phyloP scores from a whole-genome alignment of 2,329 filamentous ascomycete species.

The Daldinia sp. region DNA sequence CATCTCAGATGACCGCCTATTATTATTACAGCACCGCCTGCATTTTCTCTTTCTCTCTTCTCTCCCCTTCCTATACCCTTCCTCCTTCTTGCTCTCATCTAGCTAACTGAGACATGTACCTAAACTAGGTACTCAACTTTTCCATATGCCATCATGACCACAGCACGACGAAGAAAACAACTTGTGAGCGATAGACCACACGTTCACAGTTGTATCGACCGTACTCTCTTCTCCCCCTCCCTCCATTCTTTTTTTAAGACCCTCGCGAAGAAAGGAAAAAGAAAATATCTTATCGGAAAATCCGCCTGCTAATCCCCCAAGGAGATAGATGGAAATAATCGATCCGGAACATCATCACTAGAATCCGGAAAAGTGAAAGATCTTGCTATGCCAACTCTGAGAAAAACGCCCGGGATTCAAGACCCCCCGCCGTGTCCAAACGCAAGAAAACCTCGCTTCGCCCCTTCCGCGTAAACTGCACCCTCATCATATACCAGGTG shows the following conservation, averaged over 20 bases:
- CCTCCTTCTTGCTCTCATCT: neutral
- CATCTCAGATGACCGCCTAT: neutral
- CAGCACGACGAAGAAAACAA: neutral
- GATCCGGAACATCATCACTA: neutral
- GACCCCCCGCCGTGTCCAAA: conserved; percentile 6
- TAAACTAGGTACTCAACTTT: too few species aligned
- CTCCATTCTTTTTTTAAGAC: neutral
- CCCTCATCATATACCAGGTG: neutral
- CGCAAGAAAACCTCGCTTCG: neutral
- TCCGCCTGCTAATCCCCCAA: conserved; percentile 4
- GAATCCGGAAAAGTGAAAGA: neutral
- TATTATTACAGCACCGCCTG: neutral
- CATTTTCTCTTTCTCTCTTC: neutral
- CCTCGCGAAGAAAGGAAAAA: neutral
- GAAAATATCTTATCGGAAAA: neutral
- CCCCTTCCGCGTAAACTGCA: neutral
- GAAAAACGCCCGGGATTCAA: conserved; percentile 16
- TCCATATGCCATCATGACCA: neutral
- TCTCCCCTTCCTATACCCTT: neutral
- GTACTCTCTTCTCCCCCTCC: neutral
- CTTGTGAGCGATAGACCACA: neutral
- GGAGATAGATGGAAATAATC: neutral
- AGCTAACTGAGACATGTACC: neutral
- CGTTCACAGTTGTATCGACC: neutral
- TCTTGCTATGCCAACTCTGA: conserved; percentile 18